Evolutionary conservation across 164 flowering plant genomes (phyloP).

Genomic region (Chimonanthus praecox): DNA sequence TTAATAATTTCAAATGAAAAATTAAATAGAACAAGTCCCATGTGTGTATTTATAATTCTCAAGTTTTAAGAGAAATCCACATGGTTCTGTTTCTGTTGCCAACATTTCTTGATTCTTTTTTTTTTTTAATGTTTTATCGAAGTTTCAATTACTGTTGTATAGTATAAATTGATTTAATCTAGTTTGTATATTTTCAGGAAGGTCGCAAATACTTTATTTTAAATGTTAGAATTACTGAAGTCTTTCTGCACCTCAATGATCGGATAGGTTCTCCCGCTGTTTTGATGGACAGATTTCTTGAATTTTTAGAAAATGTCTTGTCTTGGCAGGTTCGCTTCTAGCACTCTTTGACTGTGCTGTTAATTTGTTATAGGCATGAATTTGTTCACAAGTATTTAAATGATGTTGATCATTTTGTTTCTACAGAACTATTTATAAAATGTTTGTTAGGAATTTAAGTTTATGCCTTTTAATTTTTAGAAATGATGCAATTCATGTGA

Average conservation of each 20-base stretch:
- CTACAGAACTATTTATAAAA: too few relatives aligned
- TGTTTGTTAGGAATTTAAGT: too few relatives aligned
- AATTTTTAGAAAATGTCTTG: slow-evolving; percentile 46
- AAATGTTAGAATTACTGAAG: slow-evolving; percentile 50
- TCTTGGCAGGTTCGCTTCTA: slow-evolving; percentile 51
- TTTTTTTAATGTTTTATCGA: too few relatives aligned
- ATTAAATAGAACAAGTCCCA: too few relatives aligned
- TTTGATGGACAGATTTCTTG: slow-evolving; percentile 47
- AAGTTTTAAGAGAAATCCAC: too few relatives aligned
- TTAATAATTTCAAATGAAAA: too few relatives aligned
- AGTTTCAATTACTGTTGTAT: neutral
- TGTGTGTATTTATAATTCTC: too few relatives aligned
- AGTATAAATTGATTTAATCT: slow-evolving; percentile 5
- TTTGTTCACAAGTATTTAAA: neutral
- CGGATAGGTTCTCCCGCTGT: slow-evolving; percentile 32
- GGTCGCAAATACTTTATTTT: slow-evolving; percentile 47
- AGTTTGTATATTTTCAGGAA: slow-evolving; percentile 44
- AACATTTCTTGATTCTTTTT: too few relatives aligned
- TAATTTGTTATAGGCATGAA: neutral
- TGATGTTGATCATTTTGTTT: neutral
- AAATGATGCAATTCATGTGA: too few relatives aligned
- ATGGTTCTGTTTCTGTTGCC: too few relatives aligned
- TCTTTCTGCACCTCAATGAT: slow-evolving; percentile 50
- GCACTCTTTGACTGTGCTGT: neutral
- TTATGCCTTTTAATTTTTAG: too few relatives aligned